Conservation (phyloP, 371 early-diverging fungal species). For the Funneliformis caledonium region DNA sequence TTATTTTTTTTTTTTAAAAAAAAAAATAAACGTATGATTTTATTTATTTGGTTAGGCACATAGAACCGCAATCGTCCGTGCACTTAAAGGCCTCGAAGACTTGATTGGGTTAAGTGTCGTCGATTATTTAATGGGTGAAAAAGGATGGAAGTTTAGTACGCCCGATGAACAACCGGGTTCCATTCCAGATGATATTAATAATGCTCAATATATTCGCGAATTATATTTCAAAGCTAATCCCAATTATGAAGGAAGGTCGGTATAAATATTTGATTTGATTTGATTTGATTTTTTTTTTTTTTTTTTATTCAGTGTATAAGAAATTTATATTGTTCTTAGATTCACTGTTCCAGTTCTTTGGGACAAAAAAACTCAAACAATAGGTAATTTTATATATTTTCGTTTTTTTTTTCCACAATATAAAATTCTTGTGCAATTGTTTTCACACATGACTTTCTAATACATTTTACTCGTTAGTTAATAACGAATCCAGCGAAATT, state of each 20-base stretch:
- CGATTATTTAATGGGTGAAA: conserved; percentile 75
- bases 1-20: not conserved
- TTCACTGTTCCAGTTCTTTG: conserved; percentile 91
- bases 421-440: not conserved
- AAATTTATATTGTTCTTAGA: conserved; percentile 46
- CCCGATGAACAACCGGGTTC: conserved; percentile 78
- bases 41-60: conserved; percentile 65
- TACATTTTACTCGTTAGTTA: conserved; percentile 61
- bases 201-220: conserved; percentile 76
- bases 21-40: not conserved
- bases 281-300: not conserved
- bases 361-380: conserved; percentile 92
- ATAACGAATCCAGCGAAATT: conserved; percentile 95
- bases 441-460: not conserved
- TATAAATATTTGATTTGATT: not conserved
- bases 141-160: conserved; percentile 84
- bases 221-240: conserved; percentile 87
- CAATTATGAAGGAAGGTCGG: conserved; percentile 45
- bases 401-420: not conserved
- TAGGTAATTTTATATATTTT: conserved; percentile 55
- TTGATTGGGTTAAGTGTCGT: conserved; percentile 85
- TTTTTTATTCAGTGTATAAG: not conserved
- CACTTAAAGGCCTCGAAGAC: conserved; percentile 84
- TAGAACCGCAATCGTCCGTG: conserved; percentile 83
- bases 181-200: conserved; percentile 77